Evolutionary conservation across 2,329 filamentous ascomycete species (phyloP).

Genomic region (Fusarium agapanthi): DNA sequence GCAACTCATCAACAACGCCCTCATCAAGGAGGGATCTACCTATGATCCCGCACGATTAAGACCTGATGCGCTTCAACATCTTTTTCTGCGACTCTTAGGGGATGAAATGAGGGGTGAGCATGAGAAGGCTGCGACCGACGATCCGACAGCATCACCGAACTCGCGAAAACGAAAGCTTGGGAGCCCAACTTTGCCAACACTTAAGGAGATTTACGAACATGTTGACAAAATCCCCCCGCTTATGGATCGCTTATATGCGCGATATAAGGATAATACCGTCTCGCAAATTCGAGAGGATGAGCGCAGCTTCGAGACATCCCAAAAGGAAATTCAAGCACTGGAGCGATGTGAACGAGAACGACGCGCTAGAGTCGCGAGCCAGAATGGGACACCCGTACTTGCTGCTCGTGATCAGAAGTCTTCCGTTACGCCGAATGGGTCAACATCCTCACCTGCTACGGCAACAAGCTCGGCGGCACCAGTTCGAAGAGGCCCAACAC

Average conservation of each 20-base stretch:
- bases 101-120: conserved; percentile 72
- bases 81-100: conserved; percentile 79
- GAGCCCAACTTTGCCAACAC: conserved; percentile 68
- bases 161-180: conserved; percentile 80
- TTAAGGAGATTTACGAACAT: conserved; percentile 73
- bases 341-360: conserved; percentile 59
- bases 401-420: conserved; percentile 47
- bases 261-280: conserved; percentile 76
- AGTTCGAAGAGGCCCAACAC: conserved; percentile 41
- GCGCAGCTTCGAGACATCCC: conserved; percentile 67
- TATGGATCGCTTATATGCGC: conserved; percentile 76
- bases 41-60: conserved; percentile 80
- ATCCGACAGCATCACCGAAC: conserved; percentile 60
- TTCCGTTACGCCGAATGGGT: conserved; percentile 36
- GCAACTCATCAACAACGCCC: conserved; percentile 75
- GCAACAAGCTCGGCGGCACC: conserved; percentile 29
- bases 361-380: conserved; percentile 49
- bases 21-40: conserved; percentile 73
- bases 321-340: conserved; percentile 74
- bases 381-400: conserved; percentile 45
- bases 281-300: conserved; percentile 79
- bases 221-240: conserved; percentile 74
- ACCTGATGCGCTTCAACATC: conserved; percentile 78
- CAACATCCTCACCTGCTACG: conserved; percentile 36
- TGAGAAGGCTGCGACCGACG: conserved; percentile 51